phyloP scores from a whole-genome alignment of 202 grass and related monocot species.

The Digitaria exilis region DNA sequence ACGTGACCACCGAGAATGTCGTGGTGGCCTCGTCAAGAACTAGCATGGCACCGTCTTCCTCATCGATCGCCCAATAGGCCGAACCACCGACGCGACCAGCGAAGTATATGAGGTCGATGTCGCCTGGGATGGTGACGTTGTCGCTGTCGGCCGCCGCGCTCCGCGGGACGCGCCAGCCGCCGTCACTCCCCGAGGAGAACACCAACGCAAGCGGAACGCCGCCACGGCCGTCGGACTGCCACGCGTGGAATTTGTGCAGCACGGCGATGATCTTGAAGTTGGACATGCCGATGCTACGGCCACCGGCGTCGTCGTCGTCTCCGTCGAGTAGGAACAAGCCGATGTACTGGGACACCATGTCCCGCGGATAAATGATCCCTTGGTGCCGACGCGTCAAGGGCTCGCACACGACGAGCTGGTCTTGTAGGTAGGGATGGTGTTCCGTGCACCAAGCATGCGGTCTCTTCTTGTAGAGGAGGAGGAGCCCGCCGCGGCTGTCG shows the following conservation, averaged over 20 bases:
- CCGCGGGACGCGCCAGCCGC: slow-evolving; percentile 11
- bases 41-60: neutral
- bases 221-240: neutral
- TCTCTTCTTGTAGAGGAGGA: neutral
- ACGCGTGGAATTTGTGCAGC: neutral
- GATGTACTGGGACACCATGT: neutral
- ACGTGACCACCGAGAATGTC: neutral
- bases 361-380: neutral
- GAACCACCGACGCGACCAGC: neutral
- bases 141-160: too few species aligned
- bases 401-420: slow-evolving; percentile 34
- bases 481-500: neutral
- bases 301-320: neutral
- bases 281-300: slow-evolving; percentile 4
- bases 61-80: neutral
- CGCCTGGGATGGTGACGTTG: neutral
- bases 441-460: neutral
- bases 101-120: neutral
- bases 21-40: neutral
- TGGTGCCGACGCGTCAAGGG: slow-evolving; percentile 27
- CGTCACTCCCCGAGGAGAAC: slow-evolving; percentile 23
- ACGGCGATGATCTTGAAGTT: slow-evolving; percentile 1
- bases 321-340: slow-evolving; percentile 27
- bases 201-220: neutral
- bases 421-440: neutral